These are phyloP conservation scores for Geotrichum histeridarum DNA, from an alignment of 1,139 yeast species.

Conservation along the genomic window DNA sequence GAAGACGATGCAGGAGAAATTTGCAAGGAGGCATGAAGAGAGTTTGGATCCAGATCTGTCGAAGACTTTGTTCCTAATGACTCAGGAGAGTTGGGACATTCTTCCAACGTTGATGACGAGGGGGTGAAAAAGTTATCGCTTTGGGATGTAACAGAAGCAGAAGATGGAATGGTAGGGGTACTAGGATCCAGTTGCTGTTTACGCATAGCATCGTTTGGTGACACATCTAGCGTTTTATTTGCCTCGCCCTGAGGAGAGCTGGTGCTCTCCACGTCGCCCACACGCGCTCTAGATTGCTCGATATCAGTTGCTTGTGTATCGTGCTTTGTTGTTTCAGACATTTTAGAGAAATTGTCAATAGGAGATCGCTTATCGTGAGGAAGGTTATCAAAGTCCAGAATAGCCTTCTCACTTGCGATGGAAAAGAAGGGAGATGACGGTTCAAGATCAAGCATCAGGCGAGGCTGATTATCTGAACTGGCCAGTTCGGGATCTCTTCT, in stretches of 20 bases:
- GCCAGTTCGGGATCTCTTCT: not conserved
- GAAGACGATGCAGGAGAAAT: not conserved
- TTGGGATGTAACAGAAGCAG: slow-evolving; percentile 7
- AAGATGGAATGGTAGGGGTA: not conserved
- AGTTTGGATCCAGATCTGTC: not conserved
- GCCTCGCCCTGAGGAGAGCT: too few species aligned
- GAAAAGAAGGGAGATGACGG: slow-evolving; percentile 14
- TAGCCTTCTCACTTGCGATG: slow-evolving; percentile 1
- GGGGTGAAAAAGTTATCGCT: slow-evolving; percentile 13
- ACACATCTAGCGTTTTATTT: too few species aligned
- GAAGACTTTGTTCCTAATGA: slow-evolving; percentile 1
- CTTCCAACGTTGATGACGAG: slow-evolving; percentile 1
- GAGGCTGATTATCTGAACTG: not conserved
- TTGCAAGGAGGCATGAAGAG: not conserved
- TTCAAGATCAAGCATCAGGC: slow-evolving; percentile 12
- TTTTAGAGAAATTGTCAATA: too few species aligned
- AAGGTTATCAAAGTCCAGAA: slow-evolving; percentile 8
- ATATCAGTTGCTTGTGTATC: too few species aligned
- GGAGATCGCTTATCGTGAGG: not conserved
- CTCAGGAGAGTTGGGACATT: slow-evolving; percentile 3
- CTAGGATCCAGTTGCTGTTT: not conserved
- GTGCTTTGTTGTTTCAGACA: too few species aligned
- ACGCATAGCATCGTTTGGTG: too few species aligned
- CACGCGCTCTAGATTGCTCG: too few species aligned
- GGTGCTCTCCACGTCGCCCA: too few species aligned